These are phyloP conservation scores for Pseudofabraea citricarpa DNA, from an alignment of 2,329 filamentous ascomycete genomes.

Conservation along the genomic window DNA sequence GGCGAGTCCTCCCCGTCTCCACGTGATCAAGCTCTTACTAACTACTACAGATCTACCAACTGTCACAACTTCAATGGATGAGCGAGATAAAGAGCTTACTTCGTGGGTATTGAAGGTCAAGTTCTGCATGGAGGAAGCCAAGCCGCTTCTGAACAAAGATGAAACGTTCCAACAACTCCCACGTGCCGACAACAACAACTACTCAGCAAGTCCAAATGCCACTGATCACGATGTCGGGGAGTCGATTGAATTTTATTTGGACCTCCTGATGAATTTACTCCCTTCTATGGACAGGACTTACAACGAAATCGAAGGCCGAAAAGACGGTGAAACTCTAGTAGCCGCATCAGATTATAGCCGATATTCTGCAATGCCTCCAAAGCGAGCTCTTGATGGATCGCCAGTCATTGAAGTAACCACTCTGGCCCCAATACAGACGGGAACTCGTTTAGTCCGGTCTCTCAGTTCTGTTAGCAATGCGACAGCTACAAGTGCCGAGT, in stretches of 20 bases:
- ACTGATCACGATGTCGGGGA: background rate
- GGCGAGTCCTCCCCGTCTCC: background rate
- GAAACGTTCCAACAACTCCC: background rate
- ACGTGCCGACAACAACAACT: background rate
- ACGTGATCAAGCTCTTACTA: background rate
- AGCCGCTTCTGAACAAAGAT: background rate
- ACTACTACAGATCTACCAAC: background rate
- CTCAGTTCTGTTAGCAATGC: background rate
- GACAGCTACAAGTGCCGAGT: background rate
- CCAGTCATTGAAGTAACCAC: too few relatives aligned
- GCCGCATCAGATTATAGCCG: background rate
- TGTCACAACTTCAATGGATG: background rate
- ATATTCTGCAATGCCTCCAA: background rate
- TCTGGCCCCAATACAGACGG: background rate
- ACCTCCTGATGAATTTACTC: background rate
- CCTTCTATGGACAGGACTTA: background rate
- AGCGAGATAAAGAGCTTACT: background rate
- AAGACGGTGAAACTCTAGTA: background rate
- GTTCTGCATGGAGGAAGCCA: background rate
- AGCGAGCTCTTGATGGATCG: too few relatives aligned
- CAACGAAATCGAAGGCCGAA: background rate
- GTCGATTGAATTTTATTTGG: slow-evolving; percentile 1
- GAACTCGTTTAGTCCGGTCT: background rate
- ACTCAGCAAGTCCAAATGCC: background rate
- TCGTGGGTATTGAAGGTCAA: background rate